Percentiles rank a stretch among this genome's conserved stretches.
Conservation (phyloP, 2,329 filamentous ascomycete species). For the Didymella pomorum region DNA sequence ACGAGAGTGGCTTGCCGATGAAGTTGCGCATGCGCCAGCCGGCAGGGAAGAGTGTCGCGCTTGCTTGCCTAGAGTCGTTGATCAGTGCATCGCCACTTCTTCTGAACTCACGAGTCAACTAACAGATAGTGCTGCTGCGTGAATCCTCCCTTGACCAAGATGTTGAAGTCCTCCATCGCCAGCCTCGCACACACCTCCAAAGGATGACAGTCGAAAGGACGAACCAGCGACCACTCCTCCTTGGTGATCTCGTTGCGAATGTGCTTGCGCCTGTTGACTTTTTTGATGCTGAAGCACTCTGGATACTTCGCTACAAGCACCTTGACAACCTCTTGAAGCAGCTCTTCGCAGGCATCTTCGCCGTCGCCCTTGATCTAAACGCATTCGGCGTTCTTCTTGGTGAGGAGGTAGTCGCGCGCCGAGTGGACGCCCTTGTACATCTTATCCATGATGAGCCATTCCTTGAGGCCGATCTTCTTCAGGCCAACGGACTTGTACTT, state of each 20-base stretch:
- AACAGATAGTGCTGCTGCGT: conserved; percentile 59
- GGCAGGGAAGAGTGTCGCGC: conserved; percentile 62
- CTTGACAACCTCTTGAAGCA: conserved; percentile 55
- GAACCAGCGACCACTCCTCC: conserved; percentile 54
- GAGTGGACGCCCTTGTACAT: conserved; percentile 56
- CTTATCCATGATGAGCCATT: conserved; percentile 61
- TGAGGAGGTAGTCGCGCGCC: conserved; percentile 54
- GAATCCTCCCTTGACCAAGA: conserved; percentile 56
- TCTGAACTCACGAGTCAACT: conserved; percentile 22
- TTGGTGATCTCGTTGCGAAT: conserved; percentile 55
- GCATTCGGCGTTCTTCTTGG: conserved; percentile 51
- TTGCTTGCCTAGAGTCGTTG: conserved; percentile 52
- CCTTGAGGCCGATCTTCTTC: conserved; percentile 53
- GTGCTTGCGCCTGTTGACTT: conserved; percentile 23
- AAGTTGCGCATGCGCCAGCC: conserved; percentile 60
- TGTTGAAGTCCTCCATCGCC: conserved; percentile 61
- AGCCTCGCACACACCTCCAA: conserved; percentile 61
- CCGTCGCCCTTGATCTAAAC: conserved; percentile 57
- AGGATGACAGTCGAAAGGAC: conserved; percentile 50
- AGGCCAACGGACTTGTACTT: conserved; percentile 50
- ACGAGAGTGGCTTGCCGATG: conserved; percentile 59
- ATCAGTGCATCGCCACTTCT: neutral
- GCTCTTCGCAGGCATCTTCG: conserved; percentile 57
- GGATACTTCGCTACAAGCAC: conserved; percentile 58
- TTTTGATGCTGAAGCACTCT: conserved; percentile 49